Base-by-base conservation (phyloP, 441 rosid genomes). In the Gossypium aridum region DNA sequence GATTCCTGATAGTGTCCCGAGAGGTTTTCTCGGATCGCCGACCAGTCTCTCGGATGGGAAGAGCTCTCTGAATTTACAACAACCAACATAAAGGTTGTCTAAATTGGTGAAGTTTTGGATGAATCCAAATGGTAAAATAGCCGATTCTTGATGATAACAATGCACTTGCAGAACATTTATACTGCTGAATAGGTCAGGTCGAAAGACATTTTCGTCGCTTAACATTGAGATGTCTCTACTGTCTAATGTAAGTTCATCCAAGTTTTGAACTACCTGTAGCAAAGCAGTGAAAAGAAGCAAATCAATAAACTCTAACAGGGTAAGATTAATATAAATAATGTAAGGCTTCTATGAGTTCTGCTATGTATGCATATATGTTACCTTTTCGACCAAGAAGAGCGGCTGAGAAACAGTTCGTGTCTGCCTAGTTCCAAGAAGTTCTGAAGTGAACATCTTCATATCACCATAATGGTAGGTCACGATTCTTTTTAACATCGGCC, bases 231-330 rank as follows among this genome's bases (percentile, higher is more conserved):
- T 39, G 17, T 75, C 80, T 8, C 56, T 71, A 39, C 66, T 59
- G 19, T 59, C 14, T 31, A 77, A 2, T 4, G 75, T 0, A 49
- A 81, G 22, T 59, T 55, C 67, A 39, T 73, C 80, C 75, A 84
- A 73, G 34, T 76, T 70, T 13, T 20, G 57, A 47, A 62, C 20
- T 1, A 70, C 61, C 85, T 84, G 28, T 31, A 8, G 72, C 2
- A 67, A 62, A 10, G 5, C 12, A 28, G 9, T 10, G 12, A 62
- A 63, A 51, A 13, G 17, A 47, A 62, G 7, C n/a, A 26, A 72
- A 6, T 34, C 22, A 59, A 22, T 23, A 16, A 2, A n/a, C 45
- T 53, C 37, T 8, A 31, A 3, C 19, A 8, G 25, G 49, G 7
- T 10, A 20, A 20, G 71, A 45, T 47, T 47, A 49, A 25, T 68